Evolutionary conservation across 225 moss, liverwort and hornwort species (phyloP).

Genomic region (Pleurozium schreberi): DNA sequence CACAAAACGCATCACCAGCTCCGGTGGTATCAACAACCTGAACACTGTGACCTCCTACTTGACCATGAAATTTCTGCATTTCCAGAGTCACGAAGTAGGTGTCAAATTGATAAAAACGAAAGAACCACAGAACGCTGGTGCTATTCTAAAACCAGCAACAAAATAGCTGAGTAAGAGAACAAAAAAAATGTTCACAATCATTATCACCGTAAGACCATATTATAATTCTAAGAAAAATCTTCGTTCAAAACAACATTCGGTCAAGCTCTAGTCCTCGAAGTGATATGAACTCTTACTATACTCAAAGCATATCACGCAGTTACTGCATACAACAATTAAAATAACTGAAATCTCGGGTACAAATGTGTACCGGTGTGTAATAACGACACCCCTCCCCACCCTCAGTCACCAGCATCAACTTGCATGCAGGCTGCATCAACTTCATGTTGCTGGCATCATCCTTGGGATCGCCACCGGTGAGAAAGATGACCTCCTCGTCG

Average conservation of each 20-base stretch:
- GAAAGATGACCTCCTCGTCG: conserved; percentile 47
- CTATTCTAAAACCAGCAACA: background rate
- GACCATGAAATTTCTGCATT: conserved; percentile 39
- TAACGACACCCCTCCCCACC: conserved; percentile 47
- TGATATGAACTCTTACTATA: background rate
- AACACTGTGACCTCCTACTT: conserved; percentile 25
- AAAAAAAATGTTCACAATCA: background rate
- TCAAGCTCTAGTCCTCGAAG: background rate
- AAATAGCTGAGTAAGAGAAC: background rate
- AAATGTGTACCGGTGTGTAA: conserved; percentile 31
- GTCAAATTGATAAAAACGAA: background rate
- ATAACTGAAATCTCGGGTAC: background rate
- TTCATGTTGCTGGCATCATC: conserved; percentile 29
- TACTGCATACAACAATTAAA: background rate
- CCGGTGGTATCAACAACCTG: conserved; percentile 52
- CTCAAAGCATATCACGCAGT: background rate
- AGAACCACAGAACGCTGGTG: background rate
- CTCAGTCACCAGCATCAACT: conserved; percentile 56
- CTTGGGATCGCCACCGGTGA: conserved; percentile 43
- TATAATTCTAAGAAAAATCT: background rate
- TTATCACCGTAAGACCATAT: background rate
- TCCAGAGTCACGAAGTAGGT: background rate
- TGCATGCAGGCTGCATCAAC: conserved; percentile 29
- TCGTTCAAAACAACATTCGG: background rate
- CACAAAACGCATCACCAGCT: conserved; percentile 62